phyloP scores from a whole-genome alignment of 129 eudicot species.

The Cynara cardunculus region DNA sequence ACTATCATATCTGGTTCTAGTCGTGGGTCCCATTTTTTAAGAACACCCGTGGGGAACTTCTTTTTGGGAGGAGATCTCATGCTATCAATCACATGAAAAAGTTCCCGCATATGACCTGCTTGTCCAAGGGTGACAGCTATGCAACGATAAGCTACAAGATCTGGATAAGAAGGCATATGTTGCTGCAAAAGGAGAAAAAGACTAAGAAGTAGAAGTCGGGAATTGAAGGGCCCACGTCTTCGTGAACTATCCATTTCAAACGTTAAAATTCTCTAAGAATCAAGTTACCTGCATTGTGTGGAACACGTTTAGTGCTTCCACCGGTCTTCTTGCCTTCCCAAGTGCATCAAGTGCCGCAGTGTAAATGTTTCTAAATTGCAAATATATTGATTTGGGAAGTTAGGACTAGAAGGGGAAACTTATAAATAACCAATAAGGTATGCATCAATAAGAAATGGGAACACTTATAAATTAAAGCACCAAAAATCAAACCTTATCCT shows the following conservation, averaged over 20 bases:
- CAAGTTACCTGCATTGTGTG: conserved; percentile 66
- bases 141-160: conserved; percentile 70
- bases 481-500: conserved; percentile 50
- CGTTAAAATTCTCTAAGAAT: neutral
- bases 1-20: conserved; percentile 82
- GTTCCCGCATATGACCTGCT: conserved; percentile 92
- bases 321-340: conserved; percentile 82
- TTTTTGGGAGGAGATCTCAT: conserved; percentile 84
- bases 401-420: neutral
- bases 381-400: neutral
- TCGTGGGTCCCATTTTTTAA: conserved; percentile 86
- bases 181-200: conserved; percentile 40
- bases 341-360: conserved; percentile 96
- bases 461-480: neutral
- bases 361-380: conserved; percentile 54
- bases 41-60: conserved; percentile 50
- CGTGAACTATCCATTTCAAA: neutral
- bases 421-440: neutral
- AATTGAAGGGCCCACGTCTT: neutral
- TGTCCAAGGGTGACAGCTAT: conserved; percentile 97
- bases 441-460: neutral
- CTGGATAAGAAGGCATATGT: conserved; percentile 82
- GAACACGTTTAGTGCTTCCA: conserved; percentile 82
- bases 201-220: neutral
- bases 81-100: conserved; percentile 85